These are phyloP conservation scores for Phytopythium vexans DNA, from an alignment of 352 stramenopile genomes.

Conservation along the genomic window DNA sequence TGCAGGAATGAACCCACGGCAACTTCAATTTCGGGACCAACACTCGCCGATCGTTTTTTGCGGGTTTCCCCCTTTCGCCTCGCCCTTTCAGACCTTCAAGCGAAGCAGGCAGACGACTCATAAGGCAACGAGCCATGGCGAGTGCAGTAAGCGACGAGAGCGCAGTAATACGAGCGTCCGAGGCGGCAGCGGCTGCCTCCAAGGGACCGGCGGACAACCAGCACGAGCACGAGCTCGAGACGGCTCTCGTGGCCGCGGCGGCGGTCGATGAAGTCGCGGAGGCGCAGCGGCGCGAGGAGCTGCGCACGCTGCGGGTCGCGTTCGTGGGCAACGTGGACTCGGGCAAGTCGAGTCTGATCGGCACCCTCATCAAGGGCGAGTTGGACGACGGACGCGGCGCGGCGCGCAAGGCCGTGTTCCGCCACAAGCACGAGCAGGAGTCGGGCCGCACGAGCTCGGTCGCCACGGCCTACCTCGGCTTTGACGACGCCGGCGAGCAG, in stretches of 20 bases:
- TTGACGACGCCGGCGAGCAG: conserved; percentile 69
- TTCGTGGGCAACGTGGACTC: conserved; percentile 93
- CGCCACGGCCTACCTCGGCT: conserved; percentile 80
- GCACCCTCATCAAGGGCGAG: conserved; percentile 92
- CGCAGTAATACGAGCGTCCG: no score
- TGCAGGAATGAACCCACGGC: neutral
- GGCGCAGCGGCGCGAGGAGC: conserved; percentile 16
- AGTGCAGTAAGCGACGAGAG: no score
- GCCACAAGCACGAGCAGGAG: conserved; percentile 84
- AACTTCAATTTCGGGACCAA: conserved; percentile 32
- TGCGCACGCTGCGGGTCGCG: conserved; percentile 80
- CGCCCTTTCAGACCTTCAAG: conserved; percentile 1
- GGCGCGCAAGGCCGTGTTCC: conserved; percentile 80
- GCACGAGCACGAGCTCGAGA: neutral
- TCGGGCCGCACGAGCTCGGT: conserved; percentile 83
- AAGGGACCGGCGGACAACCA: neutral
- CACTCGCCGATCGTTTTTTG: conserved; percentile 20
- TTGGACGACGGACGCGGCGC: conserved; percentile 95
- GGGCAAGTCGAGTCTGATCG: conserved; percentile 93
- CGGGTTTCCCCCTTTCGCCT: conserved; percentile 2
- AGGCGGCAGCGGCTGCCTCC: neutral
- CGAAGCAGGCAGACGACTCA: neutral
- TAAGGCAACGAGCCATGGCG: neutral
- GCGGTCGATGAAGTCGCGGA: conserved; percentile 3
- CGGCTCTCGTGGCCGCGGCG: conserved; percentile 6